Conservation (phyloP, 1,139 yeast species). For the Lipomyces yarrowii region DNA sequence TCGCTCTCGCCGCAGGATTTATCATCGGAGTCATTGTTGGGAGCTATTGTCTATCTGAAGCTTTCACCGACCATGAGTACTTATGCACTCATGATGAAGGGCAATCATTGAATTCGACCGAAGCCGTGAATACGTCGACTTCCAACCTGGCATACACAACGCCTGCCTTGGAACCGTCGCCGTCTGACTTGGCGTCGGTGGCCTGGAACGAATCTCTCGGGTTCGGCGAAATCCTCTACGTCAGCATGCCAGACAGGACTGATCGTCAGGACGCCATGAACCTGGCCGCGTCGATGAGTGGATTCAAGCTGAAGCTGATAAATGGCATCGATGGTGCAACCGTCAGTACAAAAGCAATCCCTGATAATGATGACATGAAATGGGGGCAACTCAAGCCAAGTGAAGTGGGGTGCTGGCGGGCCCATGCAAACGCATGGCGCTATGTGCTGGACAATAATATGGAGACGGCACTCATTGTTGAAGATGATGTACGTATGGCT, state of each 20-base stretch:
- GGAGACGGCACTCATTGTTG: slow-evolving; percentile 15
- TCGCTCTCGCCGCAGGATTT: background rate
- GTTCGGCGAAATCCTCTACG: too few species aligned
- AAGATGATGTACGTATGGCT: slow-evolving; percentile 6
- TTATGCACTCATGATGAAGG: background rate
- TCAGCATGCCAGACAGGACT: too few species aligned
- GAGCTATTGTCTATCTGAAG: background rate
- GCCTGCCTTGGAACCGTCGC: too few species aligned
- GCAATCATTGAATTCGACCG: background rate
- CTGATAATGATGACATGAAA: background rate
- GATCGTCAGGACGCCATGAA: too few species aligned
- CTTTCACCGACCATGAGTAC: background rate
- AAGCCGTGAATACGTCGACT: background rate
- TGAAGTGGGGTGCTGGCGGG: slow-evolving; percentile 11
- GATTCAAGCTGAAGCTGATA: too few species aligned
- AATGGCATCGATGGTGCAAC: too few species aligned
- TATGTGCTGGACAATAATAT: slow-evolving; percentile 7
- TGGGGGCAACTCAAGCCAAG: too few species aligned
- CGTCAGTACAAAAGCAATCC: too few species aligned
- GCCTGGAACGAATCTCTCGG: slow-evolving; percentile 3
- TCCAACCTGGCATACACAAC: background rate
- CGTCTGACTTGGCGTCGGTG: background rate
- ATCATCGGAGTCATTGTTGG: background rate
- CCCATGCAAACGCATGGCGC: slow-evolving; percentile 11
- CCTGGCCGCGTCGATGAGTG: too few species aligned